Base-by-base conservation (phyloP, 768 basidiomycete species). In the Sarcodon aspratus region DNA sequence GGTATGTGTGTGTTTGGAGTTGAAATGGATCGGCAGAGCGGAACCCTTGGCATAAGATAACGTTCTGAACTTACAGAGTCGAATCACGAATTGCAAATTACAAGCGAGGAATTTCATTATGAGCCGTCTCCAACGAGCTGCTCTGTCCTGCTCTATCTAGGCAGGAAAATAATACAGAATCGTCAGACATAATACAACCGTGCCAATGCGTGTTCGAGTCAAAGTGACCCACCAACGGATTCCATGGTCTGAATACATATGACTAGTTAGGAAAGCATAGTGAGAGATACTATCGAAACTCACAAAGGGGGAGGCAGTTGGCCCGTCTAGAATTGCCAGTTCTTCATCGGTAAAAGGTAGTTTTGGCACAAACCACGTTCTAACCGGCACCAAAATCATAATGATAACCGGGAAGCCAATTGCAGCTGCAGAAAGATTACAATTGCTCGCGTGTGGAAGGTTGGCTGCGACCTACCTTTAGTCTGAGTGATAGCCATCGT, bases 401-500 rank as follows among this genome's bases (percentile, higher is more conserved):
- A 95, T 93, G 57, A 96, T 78, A 46, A 95, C 73, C 0, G 93
- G 91, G 62, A 96, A 96, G 0, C 84, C 90, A 51, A 95, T 91
- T 5, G 90, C 91, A 38, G 88, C 92, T 82, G 10, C 7, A 49
- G 36, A 11, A 37, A 13, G 8, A 44, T 49, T 21, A 8, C 8
- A 8, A 35, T 37, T 21, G 47, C 21, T 42, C 48, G 10, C 31
- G 31, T 32, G n/a, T 18, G 50, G n/a, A 36, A 33, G 33, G 50
- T 3, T 33, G 27, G 15, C 8, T 0, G 10, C 32, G 4, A 60
- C 72, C 33, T 52, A 88, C 88, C 88, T 51, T 85, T 79, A 1
- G 91, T 94, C 60, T 96, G 92, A 0, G 88, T 91, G 53, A 96
- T 80, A 7, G 88, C 86, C 61, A 95, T 91, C 0, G 92, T 92